Base-by-base conservation (phyloP, 352 stramenopile genomes). In the Thraustotheca clavata region DNA sequence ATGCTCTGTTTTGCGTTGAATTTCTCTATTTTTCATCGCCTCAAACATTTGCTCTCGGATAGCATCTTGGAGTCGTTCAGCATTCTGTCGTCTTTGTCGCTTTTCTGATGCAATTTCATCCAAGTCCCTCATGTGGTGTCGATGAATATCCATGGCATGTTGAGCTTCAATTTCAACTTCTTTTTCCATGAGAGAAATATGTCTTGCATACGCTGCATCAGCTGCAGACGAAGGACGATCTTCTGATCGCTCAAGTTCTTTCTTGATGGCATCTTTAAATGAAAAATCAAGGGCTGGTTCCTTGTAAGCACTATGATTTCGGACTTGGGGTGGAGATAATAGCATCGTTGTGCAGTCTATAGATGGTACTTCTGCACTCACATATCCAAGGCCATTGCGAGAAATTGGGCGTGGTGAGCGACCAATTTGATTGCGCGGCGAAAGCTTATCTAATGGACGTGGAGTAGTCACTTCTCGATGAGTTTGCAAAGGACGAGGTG, bases 81-180 rank as follows among this genome's bases (percentile, higher is more conserved):
- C 57, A 27, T 54, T 65, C 12, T 4, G 18, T 12, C 57, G 57
- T 46, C 57, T 65, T 26, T 39, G 32, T 7, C 57, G 57, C 57
- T 65, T 65, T 33, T 65, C 57, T 33, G n/a, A 31, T 7, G 57
- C 36, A 4, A 65, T 65, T 16, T 65, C 57, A 9, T 65, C 57
- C 3, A 65, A 18, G 41, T 65, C 57, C n/a, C 47, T 12, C 18
- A 65, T 54, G 57, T 65, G 57, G 36, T 65, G 57, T 11, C 57
- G 57, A 26, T 65, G 57, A 22, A 65, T 65, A n/a, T 65, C 57
- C 57, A 65, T 65, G 3, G 57, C n/a, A 16, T 65, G 57, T 27
- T 65, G 57, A 11, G 57, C 57, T 46, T 65, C 57, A 27, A 41
- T n/a, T 31, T 65, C 57, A 22, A 65, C 57, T 11, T 65, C 57